Percentiles rank a stretch among this genome's conserved stretches.
Evolutionary conservation across 2,329 filamentous ascomycete genomes (phyloP).

Genomic region (Paramyrothecium roridum): DNA sequence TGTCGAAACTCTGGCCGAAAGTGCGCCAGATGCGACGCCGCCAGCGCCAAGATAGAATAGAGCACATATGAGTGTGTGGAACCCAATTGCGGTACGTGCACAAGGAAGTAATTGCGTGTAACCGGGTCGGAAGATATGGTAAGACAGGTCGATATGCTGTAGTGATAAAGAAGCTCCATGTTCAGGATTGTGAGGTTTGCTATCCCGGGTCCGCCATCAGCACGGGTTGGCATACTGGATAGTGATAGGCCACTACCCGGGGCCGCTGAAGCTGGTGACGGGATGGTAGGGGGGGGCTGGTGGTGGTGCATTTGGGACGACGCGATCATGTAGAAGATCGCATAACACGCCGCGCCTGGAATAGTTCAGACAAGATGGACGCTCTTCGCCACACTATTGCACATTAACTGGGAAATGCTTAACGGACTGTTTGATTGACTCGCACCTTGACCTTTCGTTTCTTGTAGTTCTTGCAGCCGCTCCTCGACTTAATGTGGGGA

Average conservation of each 20-base stretch:
- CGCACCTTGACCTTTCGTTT: background rate
- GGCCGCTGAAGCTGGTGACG: background rate
- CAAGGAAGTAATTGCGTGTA: background rate
- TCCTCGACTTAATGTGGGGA: background rate
- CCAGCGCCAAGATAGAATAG: background rate
- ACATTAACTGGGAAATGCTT: background rate
- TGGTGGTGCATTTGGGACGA: constrained; percentile 1
- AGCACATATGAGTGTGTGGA: background rate
- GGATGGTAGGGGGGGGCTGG: constrained; percentile 15
- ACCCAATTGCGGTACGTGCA: background rate
- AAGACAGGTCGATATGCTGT: background rate
- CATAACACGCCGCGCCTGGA: background rate
- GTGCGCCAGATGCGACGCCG: background rate
- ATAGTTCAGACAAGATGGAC: background rate
- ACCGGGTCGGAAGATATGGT: background rate
- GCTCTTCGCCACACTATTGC: background rate
- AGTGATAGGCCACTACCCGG: background rate
- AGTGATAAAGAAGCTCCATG: background rate
- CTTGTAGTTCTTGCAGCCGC: background rate
- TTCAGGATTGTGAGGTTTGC: background rate
- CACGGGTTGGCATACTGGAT: background rate
- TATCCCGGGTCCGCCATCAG: background rate
- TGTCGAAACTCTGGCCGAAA: background rate
- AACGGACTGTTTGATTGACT: background rate
- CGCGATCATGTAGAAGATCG: background rate